Evolutionary conservation across 768 basidiomycete genomes (phyloP).

Genomic region (Serendipita vermifera): DNA sequence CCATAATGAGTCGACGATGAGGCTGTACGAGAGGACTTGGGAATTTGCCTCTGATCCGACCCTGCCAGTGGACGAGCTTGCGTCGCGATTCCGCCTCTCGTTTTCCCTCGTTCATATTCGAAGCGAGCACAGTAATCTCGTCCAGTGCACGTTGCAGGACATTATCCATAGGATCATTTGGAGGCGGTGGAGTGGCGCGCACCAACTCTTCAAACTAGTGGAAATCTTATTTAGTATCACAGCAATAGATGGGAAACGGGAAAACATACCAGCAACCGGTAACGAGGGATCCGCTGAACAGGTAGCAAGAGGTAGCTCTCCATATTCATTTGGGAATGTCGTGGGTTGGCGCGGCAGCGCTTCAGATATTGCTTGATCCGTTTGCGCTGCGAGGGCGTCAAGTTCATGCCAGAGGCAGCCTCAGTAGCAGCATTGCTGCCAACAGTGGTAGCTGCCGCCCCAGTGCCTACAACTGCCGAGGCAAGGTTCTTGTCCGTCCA

Average conservation of each 20-base stretch:
- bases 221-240: constrained; percentile 11
- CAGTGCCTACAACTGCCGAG: constrained; percentile 28
- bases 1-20: constrained; percentile 88
- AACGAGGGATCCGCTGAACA: constrained; percentile 94
- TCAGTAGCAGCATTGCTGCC: constrained; percentile 12
- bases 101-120: constrained; percentile 97
- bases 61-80: constrained; percentile 83
- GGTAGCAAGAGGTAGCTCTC: constrained; percentile 91
- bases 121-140: constrained; percentile 80
- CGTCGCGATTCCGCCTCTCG: constrained; percentile 85
- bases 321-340: constrained; percentile 85
- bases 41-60: constrained; percentile 79
- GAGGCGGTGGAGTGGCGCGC: constrained; percentile 67
- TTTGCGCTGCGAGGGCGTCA: constrained; percentile 72
- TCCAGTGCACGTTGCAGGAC: constrained; percentile 72
- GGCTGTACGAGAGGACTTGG: constrained; percentile 97
- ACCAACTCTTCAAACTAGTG: constrained; percentile 72
- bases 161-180: constrained; percentile 65
- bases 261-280: constrained; percentile 71
- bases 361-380: constrained; percentile 83
- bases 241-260: neutral
- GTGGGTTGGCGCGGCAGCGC: constrained; percentile 75
- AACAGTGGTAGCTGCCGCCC: neutral
- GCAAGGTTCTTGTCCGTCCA: constrained; percentile 50
- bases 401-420: constrained; percentile 13